phyloP scores from a whole-genome alignment of 176 grass and related monocot species.

The Luzula sylvatica region DNA sequence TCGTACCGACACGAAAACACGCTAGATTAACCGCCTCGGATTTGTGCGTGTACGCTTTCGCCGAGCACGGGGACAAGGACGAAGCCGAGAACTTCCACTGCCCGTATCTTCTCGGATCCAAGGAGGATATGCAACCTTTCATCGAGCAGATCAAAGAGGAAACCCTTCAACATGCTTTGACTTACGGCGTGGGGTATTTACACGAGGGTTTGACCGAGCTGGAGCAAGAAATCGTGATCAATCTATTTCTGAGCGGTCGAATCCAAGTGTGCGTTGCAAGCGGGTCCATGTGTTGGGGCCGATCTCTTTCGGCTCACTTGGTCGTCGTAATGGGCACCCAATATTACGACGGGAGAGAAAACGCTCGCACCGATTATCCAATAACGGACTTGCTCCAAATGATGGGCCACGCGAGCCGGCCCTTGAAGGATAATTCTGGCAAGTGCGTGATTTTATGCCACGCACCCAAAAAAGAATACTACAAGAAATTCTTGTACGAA shows the following conservation, averaged over 20 bases:
- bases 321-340: slow-evolving; percentile 97
- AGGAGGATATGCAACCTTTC: slow-evolving; percentile 75
- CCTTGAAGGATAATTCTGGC: slow-evolving; percentile 87
- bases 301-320: slow-evolving; percentile 74
- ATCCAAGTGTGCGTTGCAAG: slow-evolving; percentile 92
- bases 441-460: slow-evolving; percentile 96
- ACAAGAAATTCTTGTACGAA: slow-evolving; percentile 92
- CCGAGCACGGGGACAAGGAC: slow-evolving; percentile 47
- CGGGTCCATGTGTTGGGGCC: slow-evolving; percentile 87
- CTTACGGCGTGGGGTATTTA: slow-evolving; percentile 80
- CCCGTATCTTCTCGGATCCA: slow-evolving; percentile 57
- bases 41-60: slow-evolving; percentile 70
- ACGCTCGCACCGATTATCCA: slow-evolving; percentile 93
- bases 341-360: slow-evolving; percentile 86
- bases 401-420: slow-evolving; percentile 97
- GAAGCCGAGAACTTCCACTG: slow-evolving; percentile 22
- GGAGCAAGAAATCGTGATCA: slow-evolving; percentile 73
- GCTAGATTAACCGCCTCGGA: slow-evolving; percentile 75
- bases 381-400: slow-evolving; percentile 91
- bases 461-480: slow-evolving; percentile 90
- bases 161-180: slow-evolving; percentile 49
- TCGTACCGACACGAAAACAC: slow-evolving; percentile 87
- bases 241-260: slow-evolving; percentile 69
- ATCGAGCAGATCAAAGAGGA: slow-evolving; percentile 54
- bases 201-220: slow-evolving; percentile 77